Evolutionary conservation across 2,329 filamentous ascomycete genomes (phyloP), one percentile per base, ranked within the genome.

Genomic region (Aspergillus brunneoviolaceus): DNA sequence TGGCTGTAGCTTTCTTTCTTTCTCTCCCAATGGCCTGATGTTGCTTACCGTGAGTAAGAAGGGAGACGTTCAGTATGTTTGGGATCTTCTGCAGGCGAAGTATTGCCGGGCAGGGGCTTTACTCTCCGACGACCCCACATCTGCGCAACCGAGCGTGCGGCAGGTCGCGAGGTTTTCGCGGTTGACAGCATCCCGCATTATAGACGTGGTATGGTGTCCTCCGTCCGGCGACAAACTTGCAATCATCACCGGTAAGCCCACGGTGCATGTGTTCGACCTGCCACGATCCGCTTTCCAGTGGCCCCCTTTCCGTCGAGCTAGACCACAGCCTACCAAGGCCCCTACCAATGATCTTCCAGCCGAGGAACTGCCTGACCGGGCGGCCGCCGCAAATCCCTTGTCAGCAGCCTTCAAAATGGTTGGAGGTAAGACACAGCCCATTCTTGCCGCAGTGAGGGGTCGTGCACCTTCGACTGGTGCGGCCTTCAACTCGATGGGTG

Each of bases 231-330:
- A 96, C 71, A 88, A 90, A 60, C 79, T 96, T 45, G 94, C 93
- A 1, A 88, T 99, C 78, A 87, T 97, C 27, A 98, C 95, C 0
- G 92, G 96, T 70, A 90, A 93, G 67, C 92, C 94, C n/a, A 99
- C 95, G 9, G 88, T 97, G 11, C 95, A 99, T 76, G 85, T 98
- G 49, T 88, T 96, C 65, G 91, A 96, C 66, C 85, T 98, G 75
- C 92, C 92, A 9, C 83, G 86, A 50, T 90, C 87, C 63, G 91
- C 91, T 4, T 94, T 93, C 68, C 87, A 90, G 65, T 96, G 93
- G 93, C 93, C 93, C 47, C 91, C 92, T 25, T 88, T 79, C 62
- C 77, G 79, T 23, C 76, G 77, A 51, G 69, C 87, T 48, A 79
- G 80, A 50, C 77, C 80, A 35, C 66, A 72, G 27, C 53, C 71